Percentiles rank a stretch among this genome's conserved stretches.
Evolutionary conservation across 495 filamentous ascomycete genomes (phyloP).

Genomic region (Annulohypoxylon bovei): DNA sequence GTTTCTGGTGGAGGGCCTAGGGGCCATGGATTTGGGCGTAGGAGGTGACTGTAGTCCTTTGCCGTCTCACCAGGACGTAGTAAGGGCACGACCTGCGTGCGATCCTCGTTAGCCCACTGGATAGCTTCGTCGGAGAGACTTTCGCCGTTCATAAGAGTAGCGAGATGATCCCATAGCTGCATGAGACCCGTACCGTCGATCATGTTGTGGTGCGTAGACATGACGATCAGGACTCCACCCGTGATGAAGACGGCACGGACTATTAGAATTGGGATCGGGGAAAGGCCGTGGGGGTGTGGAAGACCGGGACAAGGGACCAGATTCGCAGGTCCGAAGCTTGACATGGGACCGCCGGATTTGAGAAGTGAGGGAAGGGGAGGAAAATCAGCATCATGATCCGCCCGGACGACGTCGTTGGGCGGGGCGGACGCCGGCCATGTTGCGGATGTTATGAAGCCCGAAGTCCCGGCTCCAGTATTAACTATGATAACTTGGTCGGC

Average conservation of each 20-base stretch:
- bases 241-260: not conserved
- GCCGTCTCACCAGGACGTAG: not conserved
- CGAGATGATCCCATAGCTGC: not conserved
- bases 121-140: not conserved
- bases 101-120: not conserved
- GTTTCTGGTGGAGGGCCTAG: not conserved
- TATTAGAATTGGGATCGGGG: not conserved
- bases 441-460: not conserved
- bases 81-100: not conserved
- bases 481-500: not conserved
- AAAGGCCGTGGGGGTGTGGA: not conserved
- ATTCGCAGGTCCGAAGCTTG: not conserved
- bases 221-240: not conserved
- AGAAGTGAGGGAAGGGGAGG: not conserved
- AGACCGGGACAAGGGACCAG: not conserved
- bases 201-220: not conserved
- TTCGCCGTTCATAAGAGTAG: not conserved
- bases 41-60: constrained; percentile 4
- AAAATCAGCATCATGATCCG: not conserved
- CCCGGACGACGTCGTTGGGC: not conserved
- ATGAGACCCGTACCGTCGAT: not conserved
- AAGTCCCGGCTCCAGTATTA: not conserved
- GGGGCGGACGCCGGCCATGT: not conserved
- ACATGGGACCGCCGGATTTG: not conserved
- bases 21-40: not conserved